Evolutionary conservation across 2,329 filamentous ascomycete species (phyloP).

Genomic region (Orbilia ellipsospora): DNA sequence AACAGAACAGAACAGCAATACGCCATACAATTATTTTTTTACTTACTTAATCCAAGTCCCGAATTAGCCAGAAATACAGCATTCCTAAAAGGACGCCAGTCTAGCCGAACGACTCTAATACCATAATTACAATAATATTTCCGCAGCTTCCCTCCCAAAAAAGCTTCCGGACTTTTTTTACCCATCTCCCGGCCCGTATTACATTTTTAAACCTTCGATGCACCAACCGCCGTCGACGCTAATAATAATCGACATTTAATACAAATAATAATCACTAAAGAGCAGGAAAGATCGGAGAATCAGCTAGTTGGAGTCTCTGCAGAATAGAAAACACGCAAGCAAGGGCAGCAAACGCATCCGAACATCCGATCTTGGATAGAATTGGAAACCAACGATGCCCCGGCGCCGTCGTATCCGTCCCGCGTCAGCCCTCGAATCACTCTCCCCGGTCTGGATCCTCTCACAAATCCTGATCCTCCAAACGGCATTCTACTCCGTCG

Average conservation of each 20-base stretch:
- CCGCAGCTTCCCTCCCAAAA: neutral
- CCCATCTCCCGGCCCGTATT: no score
- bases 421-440: constrained; percentile 69
- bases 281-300: neutral
- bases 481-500: constrained; percentile 68
- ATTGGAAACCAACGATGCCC: constrained; percentile 63
- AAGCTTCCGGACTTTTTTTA: neutral
- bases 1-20: no score
- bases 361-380: neutral
- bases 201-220: no score
- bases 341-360: neutral
- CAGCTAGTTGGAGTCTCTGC: no score
- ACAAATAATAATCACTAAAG: neutral
- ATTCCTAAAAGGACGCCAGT: no score
- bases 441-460: constrained; percentile 72
- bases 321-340: neutral
- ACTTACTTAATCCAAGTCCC: no score
- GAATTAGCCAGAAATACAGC: no score
- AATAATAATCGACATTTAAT: no score
- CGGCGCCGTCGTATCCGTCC: constrained; percentile 70
- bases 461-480: constrained; percentile 71
- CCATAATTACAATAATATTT: no score
- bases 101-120: no score
- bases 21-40: no score
- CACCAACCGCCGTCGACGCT: no score